phyloP scores from a whole-genome alignment of 306 rosid genomes.

The Quercus gilva region DNA sequence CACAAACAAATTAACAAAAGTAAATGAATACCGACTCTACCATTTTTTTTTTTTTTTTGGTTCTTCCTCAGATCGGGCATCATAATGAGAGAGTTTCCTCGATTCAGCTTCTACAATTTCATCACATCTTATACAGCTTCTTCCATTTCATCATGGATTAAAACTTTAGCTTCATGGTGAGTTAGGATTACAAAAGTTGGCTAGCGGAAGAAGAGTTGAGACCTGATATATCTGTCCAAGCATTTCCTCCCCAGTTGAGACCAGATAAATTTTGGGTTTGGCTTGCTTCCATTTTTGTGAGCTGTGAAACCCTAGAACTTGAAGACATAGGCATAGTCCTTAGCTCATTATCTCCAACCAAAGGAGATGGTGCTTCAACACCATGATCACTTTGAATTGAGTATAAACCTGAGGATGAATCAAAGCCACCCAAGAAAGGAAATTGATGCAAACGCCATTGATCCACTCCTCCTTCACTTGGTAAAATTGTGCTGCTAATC shows the following conservation, averaged over 20 bases:
- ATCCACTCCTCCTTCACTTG: constrained; percentile 34
- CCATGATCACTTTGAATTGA: constrained; percentile 40
- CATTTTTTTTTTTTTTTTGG: constrained; percentile 7
- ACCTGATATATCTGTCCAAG: constrained; percentile 71
- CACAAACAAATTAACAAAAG: constrained; percentile 19
- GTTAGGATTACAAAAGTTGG: constrained; percentile 50
- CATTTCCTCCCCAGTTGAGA: constrained; percentile 32
- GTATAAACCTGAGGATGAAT: constrained; percentile 39
- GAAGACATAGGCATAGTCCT: constrained; percentile 9
- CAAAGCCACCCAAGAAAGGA: constrained; percentile 57
- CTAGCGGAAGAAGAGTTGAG: constrained; percentile 60
- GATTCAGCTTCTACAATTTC: not conserved
- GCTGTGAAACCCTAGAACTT: constrained; percentile 54
- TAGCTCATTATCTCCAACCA: constrained; percentile 28
- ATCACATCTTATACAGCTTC: not conserved
- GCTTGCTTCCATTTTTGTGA: constrained; percentile 54
- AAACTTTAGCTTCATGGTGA: not conserved
- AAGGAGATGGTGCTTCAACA: constrained; percentile 18
- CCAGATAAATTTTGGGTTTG: constrained; percentile 41
- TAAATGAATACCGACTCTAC: constrained; percentile 31
- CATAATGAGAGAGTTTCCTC: not conserved
- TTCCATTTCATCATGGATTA: not conserved
- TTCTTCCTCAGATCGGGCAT: constrained; percentile 7
- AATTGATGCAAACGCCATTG: constrained; percentile 70
- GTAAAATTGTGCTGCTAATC: constrained; percentile 1